Base-by-base conservation (phyloP, 2,329 filamentous ascomycete species). In the Colletotrichum kahawae region DNA sequence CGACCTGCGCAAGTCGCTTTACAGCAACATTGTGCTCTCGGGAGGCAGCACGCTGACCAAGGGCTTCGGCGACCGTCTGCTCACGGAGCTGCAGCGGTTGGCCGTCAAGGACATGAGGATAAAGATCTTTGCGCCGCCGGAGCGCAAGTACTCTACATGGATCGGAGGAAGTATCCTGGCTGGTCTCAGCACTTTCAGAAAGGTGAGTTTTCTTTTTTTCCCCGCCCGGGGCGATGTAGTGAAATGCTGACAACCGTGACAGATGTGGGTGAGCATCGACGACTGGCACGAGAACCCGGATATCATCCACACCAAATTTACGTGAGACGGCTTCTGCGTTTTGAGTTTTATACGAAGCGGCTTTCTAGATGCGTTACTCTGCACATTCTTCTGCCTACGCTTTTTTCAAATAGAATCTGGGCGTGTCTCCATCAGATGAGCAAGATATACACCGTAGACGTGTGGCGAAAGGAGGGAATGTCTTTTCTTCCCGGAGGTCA, bases 201-300 rank as follows among this genome's bases (percentile, higher is more conserved):
- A 98, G 94, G 95, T 97, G 31, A 36, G 64, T 48, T 12, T 24
- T 21, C 12, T 18, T n/a, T 59, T n/a, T 64, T 21, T 27, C 12
- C 7, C 7, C 12, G 18, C 31, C 4, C 3, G 31, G 18, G 18
- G 7, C 6, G 3, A 29, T 16, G 12, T 1, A 2, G n/a, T 10
- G 1, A 6, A 13, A 43, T 67, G 54, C 38, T 68, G 33, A 75
- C 60, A 59, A 12, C 18, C 12, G 8, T 29, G 16, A 34, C 83
- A 98, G 96, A 99, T 99, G 97, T 98, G 97, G 95, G 97, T 99
- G 82, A 98, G 95, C 86, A 96, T 98, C 83, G 97, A 98, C 83
- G 97, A 99, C 88, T 99, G 97, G 97, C 97, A 99, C 84, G 97
- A 99, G 90, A 98, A 99, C 83, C 97, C 97, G 21, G 96, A 99